Percentiles rank a stretch among this genome's conserved stretches.
Evolutionary conservation across 202 grass and related monocot species (phyloP).

Genomic region (Zizania palustris): DNA sequence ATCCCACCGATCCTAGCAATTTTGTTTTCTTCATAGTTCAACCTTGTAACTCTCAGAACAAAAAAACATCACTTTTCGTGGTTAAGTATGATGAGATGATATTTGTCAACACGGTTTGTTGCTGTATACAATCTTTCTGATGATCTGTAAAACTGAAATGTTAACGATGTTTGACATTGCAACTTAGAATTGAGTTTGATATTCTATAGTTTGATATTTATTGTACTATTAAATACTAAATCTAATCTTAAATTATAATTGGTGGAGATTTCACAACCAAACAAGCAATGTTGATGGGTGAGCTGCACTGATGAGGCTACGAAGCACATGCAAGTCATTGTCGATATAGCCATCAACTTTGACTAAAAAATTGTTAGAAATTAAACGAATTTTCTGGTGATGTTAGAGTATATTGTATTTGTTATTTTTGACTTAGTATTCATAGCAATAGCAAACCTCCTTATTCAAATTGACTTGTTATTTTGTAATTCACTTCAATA

Average conservation of each 20-base stretch:
- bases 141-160: not conserved
- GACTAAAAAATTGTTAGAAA: not conserved
- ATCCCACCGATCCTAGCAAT: slow-evolving; percentile 31
- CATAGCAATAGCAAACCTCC: no score
- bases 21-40: slow-evolving; percentile 21
- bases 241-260: no score
- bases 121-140: not conserved
- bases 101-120: not conserved
- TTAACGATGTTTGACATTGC: not conserved
- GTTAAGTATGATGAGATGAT: not conserved
- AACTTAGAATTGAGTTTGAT: no score
- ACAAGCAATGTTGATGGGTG: not conserved
- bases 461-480: no score
- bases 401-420: no score
- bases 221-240: no score
- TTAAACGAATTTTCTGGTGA: no score
- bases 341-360: not conserved
- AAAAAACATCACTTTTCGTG: not conserved
- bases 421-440: no score
- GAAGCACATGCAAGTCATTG: not conserved
- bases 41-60: slow-evolving; percentile 21
- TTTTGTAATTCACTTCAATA: no score
- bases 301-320: not conserved
- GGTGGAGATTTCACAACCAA: no score
- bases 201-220: no score